phyloP scores from a whole-genome alignment of 306 rosid species.

The Cotoneaster glaucophyllus region DNA sequence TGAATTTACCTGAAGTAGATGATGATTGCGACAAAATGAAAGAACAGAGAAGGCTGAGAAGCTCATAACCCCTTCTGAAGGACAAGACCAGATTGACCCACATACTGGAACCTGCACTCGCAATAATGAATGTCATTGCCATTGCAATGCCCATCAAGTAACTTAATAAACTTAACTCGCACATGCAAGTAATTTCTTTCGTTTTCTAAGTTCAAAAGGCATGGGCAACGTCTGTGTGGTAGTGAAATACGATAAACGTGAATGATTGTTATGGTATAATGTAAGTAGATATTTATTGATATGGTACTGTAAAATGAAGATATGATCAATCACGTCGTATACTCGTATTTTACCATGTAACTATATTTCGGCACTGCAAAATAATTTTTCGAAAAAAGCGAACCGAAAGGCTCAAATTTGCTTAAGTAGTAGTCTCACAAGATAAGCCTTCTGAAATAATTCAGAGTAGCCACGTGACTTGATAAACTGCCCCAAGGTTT shows the following conservation, averaged over 20 bases:
- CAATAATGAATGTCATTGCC: background rate
- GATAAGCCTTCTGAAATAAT: slow-evolving; percentile 72
- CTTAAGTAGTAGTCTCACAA: slow-evolving; percentile 34
- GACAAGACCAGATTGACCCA: slow-evolving; percentile 86
- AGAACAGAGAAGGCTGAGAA: slow-evolving; percentile 81
- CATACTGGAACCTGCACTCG: slow-evolving; percentile 65
- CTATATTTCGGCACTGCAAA: too few relatives aligned
- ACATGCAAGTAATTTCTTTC: too few relatives aligned
- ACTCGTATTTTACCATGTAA: too few relatives aligned
- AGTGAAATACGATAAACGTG: background rate
- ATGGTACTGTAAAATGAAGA: too few relatives aligned
- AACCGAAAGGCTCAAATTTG: background rate
- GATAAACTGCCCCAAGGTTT: slow-evolving; percentile 64
- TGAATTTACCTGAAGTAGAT: slow-evolving; percentile 66
- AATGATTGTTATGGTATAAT: too few relatives aligned
- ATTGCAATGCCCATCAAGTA: background rate
- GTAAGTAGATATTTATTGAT: too few relatives aligned
- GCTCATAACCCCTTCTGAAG: slow-evolving; percentile 68
- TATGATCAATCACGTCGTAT: too few relatives aligned
- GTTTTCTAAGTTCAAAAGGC: too few relatives aligned
- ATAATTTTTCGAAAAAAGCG: background rate
- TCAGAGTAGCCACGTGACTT: slow-evolving; percentile 68
- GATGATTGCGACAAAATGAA: slow-evolving; percentile 78
- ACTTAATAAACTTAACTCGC: too few relatives aligned
- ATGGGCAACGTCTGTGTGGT: too few relatives aligned